These are phyloP conservation scores for Dioscorea zingiberensis DNA, from an alignment of 106 monocot species.

Conservation along the genomic window DNA sequence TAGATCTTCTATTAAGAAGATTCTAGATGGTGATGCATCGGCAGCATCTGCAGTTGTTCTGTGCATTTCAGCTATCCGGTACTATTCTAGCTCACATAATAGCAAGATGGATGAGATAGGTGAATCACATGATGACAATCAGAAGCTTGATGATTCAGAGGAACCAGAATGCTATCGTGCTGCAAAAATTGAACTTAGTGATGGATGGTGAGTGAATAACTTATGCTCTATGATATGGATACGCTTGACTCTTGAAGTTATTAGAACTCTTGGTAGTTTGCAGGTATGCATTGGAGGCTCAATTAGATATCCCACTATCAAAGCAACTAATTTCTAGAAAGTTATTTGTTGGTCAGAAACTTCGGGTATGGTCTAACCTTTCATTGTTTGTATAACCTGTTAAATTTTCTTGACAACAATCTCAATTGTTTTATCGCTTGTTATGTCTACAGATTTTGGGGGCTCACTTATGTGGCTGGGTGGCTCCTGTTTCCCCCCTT, in stretches of 20 bases:
- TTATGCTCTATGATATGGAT: constrained; percentile 3
- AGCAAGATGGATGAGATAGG: constrained; percentile 19
- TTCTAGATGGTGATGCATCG: constrained; percentile 86
- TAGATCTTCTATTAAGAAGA: constrained; percentile 72
- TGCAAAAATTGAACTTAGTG: constrained; percentile 74
- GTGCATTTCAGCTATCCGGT: constrained; percentile 69
- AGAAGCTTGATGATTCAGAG: constrained; percentile 8
- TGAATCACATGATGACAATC: constrained; percentile 5
- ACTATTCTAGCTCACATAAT: constrained; percentile 6
- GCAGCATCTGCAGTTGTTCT: constrained; percentile 76
- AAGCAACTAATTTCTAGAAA: constrained; percentile 54
- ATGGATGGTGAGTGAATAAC: constrained; percentile 71
- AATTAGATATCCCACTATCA: constrained; percentile 54
- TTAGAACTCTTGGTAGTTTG: constrained; percentile 12
- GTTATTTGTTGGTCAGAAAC: constrained; percentile 87
- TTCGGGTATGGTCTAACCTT: constrained; percentile 76
- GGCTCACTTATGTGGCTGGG: constrained; percentile 76
- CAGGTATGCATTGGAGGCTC: constrained; percentile 80
- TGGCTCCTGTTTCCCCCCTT: constrained; percentile 69
- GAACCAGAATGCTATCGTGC: constrained; percentile 2
- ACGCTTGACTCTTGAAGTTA: neutral
- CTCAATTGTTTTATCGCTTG: neutral
- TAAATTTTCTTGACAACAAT: neutral
- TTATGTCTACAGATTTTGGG: constrained; percentile 55
- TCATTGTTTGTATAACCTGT: neutral